These are phyloP conservation scores for Penicillium soppii DNA, from an alignment of 495 filamentous ascomycete genomes.

Conservation along the genomic window DNA sequence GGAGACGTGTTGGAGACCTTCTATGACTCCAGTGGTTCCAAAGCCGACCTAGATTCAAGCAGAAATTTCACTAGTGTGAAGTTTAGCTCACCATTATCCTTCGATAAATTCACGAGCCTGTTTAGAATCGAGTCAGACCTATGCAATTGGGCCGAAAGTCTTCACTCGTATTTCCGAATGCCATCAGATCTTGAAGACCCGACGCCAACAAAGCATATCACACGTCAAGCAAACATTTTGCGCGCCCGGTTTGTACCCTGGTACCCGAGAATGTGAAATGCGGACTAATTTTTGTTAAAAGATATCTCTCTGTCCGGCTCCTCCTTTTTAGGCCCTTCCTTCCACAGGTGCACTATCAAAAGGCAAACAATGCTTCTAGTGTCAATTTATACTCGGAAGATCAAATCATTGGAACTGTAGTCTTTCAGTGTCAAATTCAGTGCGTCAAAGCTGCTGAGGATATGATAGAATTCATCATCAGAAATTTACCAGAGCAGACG, in stretches of 20 bases:
- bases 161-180: conserved; percentile 9
- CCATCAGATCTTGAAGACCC: conserved; percentile 8
- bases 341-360: conserved; percentile 9
- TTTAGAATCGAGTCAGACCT: conserved; percentile 8
- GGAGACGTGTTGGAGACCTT: conserved; percentile 14
- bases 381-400: conserved; percentile 1
- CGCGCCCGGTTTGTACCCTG: conserved; percentile 7
- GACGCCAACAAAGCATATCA: conserved; percentile 14
- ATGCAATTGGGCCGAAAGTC: conserved; percentile 6
- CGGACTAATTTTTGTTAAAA: not conserved
- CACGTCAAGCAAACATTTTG: conserved; percentile 11
- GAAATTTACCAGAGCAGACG: conserved; percentile 10
- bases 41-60: not conserved
- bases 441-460: conserved; percentile 9
- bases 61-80: not conserved
- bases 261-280: not conserved
- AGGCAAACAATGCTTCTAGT: not conserved
- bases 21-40: not conserved
- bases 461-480: not conserved
- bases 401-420: not conserved
- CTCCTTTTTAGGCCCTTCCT: conserved; percentile 15
- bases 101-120: conserved; percentile 12
- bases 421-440: conserved; percentile 9
- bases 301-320: conserved; percentile 17
- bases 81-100: not conserved